phyloP scores from a whole-genome alignment of 768 basidiomycete genomes.

The Jaapia argillacea region DNA sequence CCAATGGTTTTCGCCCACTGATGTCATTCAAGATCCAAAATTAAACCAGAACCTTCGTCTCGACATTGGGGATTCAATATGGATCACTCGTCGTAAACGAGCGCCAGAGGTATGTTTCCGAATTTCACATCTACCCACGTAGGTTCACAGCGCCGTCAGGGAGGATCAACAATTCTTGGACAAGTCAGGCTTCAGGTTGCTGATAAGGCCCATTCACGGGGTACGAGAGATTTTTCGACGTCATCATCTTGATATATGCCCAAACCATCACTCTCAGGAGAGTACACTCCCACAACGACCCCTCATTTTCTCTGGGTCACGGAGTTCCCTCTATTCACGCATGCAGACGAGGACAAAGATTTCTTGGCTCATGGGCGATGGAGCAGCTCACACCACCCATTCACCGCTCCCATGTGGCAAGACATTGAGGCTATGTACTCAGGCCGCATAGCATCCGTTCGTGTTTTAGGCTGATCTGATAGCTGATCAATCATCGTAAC shows the following conservation, averaged over 20 bases:
- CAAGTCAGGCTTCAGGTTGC: slow-evolving; percentile 55
- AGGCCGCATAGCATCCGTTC: slow-evolving; percentile 48
- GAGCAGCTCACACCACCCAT: slow-evolving; percentile 92
- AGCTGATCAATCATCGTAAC: slow-evolving; percentile 25
- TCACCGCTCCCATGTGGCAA: slow-evolving; percentile 91
- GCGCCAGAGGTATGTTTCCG: slow-evolving; percentile 37
- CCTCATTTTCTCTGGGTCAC: slow-evolving; percentile 94
- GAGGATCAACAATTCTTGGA: slow-evolving; percentile 80
- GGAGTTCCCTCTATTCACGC: slow-evolving; percentile 89
- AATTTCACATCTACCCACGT: slow-evolving; percentile 5
- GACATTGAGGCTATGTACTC: slow-evolving; percentile 71
- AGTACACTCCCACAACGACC: slow-evolving; percentile 38
- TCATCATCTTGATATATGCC: slow-evolving; percentile 3
- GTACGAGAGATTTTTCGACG: slow-evolving; percentile 33
- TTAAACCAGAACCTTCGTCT: neutral
- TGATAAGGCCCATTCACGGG: slow-evolving; percentile 53
- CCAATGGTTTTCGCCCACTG: neutral
- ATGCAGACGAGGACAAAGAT: slow-evolving; percentile 80
- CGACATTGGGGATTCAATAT: slow-evolving; percentile 21
- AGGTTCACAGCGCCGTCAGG: slow-evolving; percentile 32
- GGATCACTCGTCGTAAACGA: slow-evolving; percentile 41
- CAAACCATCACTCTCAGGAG: slow-evolving; percentile 34
- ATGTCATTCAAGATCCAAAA: neutral
- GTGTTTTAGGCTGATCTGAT: slow-evolving; percentile 3
- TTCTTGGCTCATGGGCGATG: slow-evolving; percentile 79